phyloP scores from a whole-genome alignment of 2,329 filamentous ascomycete species.

The Aspergillus costaricaensis region DNA sequence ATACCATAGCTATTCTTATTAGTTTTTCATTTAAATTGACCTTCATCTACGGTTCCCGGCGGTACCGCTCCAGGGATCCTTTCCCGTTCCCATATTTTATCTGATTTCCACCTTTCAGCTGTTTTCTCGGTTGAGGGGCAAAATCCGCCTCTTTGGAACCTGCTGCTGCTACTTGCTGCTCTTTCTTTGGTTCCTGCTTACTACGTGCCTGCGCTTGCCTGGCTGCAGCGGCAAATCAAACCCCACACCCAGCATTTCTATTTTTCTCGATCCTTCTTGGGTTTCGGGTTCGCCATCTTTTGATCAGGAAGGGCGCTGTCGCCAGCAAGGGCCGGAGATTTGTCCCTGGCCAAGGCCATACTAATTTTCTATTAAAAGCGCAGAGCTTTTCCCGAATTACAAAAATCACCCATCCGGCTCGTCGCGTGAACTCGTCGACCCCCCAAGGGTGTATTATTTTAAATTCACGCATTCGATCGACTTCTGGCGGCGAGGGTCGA shows the following conservation, averaged over 20 bases:
- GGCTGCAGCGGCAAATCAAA: conserved; percentile 33
- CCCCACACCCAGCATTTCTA: conserved; percentile 25
- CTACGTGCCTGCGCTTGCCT: conserved; percentile 27
- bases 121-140: conserved; percentile 5
- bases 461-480: neutral
- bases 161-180: conserved; percentile 1
- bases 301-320: conserved; percentile 16
- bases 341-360: conserved; percentile 3
- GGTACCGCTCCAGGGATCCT: neutral
- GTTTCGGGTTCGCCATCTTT: neutral
- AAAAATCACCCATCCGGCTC: neutral
- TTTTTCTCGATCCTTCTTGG: conserved; percentile 11
- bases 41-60: neutral
- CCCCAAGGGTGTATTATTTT: neutral
- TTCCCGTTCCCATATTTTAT: neutral
- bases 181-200: neutral
- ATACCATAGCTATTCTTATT: neutral
- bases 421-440: neutral
- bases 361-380: conserved; percentile 5
- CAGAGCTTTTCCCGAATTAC: neutral
- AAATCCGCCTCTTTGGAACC: conserved; percentile 3
- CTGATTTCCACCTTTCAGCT: neutral
- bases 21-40: neutral
- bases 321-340: conserved; percentile 23
- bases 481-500: conserved; percentile 12